Percentiles rank a stretch among this genome's conserved stretches.
These are phyloP conservation scores for Cyclaneusma minus DNA, from an alignment of 2,329 filamentous ascomycete species.

Conservation along the genomic window DNA sequence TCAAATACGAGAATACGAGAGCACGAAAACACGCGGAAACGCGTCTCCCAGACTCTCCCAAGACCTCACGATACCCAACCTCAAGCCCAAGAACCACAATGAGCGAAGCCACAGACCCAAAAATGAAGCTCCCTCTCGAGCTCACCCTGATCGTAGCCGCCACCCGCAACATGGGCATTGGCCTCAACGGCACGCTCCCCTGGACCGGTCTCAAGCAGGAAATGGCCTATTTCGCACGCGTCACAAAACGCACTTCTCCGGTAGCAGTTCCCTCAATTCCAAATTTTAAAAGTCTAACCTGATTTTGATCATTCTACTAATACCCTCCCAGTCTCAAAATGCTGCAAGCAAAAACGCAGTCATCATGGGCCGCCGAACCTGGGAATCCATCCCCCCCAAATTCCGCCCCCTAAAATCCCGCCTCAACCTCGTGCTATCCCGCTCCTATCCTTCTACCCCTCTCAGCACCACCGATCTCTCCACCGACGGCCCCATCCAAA, in stretches of 20 bases:
- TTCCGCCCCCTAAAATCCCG: slow-evolving; percentile 70
- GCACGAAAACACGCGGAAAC: too few relatives aligned
- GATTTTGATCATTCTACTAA: background rate
- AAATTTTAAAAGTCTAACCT: background rate
- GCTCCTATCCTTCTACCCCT: slow-evolving; percentile 23
- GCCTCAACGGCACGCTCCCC: slow-evolving; percentile 60
- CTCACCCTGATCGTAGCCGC: slow-evolving; percentile 91
- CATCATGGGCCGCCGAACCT: slow-evolving; percentile 96
- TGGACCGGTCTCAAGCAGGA: slow-evolving; percentile 83
- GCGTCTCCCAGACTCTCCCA: too few relatives aligned
- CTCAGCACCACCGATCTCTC: too few relatives aligned
- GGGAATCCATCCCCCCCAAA: slow-evolving; percentile 69
- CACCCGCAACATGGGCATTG: slow-evolving; percentile 83
- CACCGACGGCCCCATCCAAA: background rate
- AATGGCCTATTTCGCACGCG: slow-evolving; percentile 88
- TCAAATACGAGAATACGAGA: too few relatives aligned
- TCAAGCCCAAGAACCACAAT: too few relatives aligned
- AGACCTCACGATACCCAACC: too few relatives aligned
- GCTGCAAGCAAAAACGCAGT: slow-evolving; percentile 50
- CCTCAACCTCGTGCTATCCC: slow-evolving; percentile 68
- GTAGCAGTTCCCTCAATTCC: slow-evolving; percentile 17
- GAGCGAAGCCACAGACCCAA: too few relatives aligned
- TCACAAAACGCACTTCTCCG: slow-evolving; percentile 53
- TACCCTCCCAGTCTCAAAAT: slow-evolving; percentile 1
- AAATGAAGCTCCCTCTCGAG: slow-evolving; percentile 24